Evolutionary conservation across 2,329 filamentous ascomycete species (phyloP).

Genomic region (Aspergillus transmontanensis): DNA sequence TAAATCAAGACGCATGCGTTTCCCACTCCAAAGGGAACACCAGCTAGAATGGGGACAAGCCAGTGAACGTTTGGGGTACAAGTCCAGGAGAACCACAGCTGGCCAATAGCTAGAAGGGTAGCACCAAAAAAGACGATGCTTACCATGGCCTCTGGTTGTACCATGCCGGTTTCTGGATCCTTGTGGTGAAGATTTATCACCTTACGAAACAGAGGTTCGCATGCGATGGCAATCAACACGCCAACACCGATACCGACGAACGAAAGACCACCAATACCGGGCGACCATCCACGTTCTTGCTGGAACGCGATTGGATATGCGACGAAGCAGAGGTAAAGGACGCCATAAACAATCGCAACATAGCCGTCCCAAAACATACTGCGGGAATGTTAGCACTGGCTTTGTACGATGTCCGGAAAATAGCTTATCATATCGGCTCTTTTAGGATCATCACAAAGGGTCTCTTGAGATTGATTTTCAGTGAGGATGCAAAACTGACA

Average conservation of each 20-base stretch:
- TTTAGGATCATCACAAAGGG: conserved; percentile 74
- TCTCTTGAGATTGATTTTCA: conserved; percentile 72
- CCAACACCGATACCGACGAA: conserved; percentile 70
- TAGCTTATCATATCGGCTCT: conserved; percentile 74
- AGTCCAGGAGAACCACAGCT: conserved; percentile 84
- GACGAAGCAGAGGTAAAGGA: conserved; percentile 84
- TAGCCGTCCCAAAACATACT: conserved; percentile 72
- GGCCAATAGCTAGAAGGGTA: conserved; percentile 69
- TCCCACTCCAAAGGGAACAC: conserved; percentile 74
- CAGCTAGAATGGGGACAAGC: conserved; percentile 72
- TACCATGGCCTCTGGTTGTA: conserved; percentile 75
- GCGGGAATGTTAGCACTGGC: too few species aligned
- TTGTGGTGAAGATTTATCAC: conserved; percentile 74
- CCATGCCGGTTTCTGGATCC: conserved; percentile 71
- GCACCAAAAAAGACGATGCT: conserved; percentile 76
- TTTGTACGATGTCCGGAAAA: neutral
- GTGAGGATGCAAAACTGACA: conserved; percentile 58
- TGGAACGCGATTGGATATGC: conserved; percentile 82
- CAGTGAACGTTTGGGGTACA: conserved; percentile 76
- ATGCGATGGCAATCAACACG: conserved; percentile 50
- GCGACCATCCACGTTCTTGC: conserved; percentile 70
- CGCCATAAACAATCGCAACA: conserved; percentile 74
- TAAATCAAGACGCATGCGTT: conserved; percentile 80
- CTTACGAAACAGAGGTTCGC: conserved; percentile 67
- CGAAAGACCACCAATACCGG: conserved; percentile 70